Base-by-base conservation (phyloP, 441 rosid species). In the Brassica balearica region DNA sequence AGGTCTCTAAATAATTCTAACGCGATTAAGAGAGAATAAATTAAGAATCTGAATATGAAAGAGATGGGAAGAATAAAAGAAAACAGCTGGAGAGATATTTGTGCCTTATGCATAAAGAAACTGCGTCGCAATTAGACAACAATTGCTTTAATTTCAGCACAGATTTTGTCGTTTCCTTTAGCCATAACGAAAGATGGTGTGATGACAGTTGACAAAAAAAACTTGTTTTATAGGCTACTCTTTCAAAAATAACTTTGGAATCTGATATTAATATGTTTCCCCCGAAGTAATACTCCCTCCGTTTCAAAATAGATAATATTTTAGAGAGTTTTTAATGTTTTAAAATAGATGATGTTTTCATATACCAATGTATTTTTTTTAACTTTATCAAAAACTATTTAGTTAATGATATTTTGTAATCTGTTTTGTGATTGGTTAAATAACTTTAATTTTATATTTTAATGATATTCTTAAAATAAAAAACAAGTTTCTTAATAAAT, bases 41-140 rank as follows among this genome's bases (percentile, higher is more conserved):
- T 53, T 15, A 53, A 53, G 59, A 53, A 53, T 53, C 14, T n/a
- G 56, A 48, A n/a, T 48, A 51, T 15, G 59, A 53, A 53, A 15
- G 59, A 53, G 59, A 53, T 15, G 59, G 17, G 22, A 53, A 53
- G 22, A 6, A 51, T 53, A 2, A 53, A 53, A 53, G 59, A 53
- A 53, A 53, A 53, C 59, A 53, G 59, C 59, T 53, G 59, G 59
- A 53, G 59, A 53, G 59, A 53, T 6, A 53, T 15, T 0, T 53
- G 22, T 15, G 20, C 59, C 20, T 53, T 53, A 15, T 53, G 59
- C 6, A 51, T 15, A 53, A 53, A 53, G 59, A 15, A 53, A 53
- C 59, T 53, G 22, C 59, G 59, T 53, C 59, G 10, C 59, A 15
- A 53, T 7, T 6, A 53, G 20, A 53, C 59, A 53, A 15, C 20